Conservation (phyloP, 2,329 filamentous ascomycete species). For the Cladosporium phlei region DNA sequence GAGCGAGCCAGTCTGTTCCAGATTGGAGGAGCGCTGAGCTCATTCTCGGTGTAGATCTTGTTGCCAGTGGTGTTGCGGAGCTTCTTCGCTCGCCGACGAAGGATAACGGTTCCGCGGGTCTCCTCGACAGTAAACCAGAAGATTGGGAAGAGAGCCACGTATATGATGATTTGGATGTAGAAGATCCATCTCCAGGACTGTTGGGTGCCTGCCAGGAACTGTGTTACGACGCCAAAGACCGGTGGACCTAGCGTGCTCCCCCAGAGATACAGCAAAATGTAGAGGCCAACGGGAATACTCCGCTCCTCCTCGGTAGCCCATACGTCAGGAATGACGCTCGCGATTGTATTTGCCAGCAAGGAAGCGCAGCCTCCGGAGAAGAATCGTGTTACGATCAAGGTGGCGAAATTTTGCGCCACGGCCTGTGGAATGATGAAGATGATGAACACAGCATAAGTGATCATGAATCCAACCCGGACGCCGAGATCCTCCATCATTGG, state of each 20-base stretch:
- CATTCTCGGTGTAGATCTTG: constrained; percentile 31
- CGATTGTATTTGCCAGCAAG: constrained; percentile 33
- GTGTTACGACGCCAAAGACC: constrained; percentile 32
- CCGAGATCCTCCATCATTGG: constrained; percentile 37
- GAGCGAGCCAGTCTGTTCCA: constrained; percentile 30
- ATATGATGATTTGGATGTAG: constrained; percentile 41
- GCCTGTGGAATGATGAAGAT: constrained; percentile 38
- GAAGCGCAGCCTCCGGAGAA: constrained; percentile 36
- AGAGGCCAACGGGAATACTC: constrained; percentile 33
- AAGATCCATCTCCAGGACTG: constrained; percentile 37
- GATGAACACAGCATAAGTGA: constrained; percentile 33
- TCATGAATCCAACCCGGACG: constrained; percentile 27
- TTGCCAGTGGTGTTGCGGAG: constrained; percentile 31
- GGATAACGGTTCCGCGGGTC: constrained; percentile 45
- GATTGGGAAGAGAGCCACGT: constrained; percentile 39
- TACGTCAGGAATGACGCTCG: constrained; percentile 36
- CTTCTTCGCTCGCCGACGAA: constrained; percentile 34
- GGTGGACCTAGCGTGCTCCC: constrained; percentile 35
- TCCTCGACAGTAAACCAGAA: constrained; percentile 41
- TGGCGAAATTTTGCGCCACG: constrained; percentile 35
- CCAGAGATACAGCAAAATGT: constrained; percentile 32
- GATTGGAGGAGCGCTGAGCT: constrained; percentile 32
- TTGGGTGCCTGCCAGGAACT: constrained; percentile 20
- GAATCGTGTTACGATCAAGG: constrained; percentile 34
- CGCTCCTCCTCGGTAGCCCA: constrained; percentile 31